phyloP scores from a whole-genome alignment of 2,329 filamentous ascomycete genomes.

The Basipetospora sp. region DNA sequence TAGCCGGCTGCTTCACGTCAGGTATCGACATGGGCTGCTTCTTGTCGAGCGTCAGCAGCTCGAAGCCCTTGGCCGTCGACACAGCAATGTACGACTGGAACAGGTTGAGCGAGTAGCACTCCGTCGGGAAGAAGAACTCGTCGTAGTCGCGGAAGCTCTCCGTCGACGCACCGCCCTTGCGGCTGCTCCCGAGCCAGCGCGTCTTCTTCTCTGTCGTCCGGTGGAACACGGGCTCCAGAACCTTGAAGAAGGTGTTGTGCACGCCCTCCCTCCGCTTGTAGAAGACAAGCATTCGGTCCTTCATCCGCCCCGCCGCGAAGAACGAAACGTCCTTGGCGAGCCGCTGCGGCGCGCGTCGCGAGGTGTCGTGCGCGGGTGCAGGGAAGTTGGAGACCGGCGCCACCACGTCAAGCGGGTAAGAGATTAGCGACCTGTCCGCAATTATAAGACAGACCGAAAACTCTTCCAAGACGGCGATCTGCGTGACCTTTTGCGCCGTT shows the following conservation, averaged over 20 bases:
- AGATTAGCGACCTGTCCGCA: slow-evolving; percentile 78
- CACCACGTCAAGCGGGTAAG: slow-evolving; percentile 83
- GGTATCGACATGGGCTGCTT: slow-evolving; percentile 91
- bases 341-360: slow-evolving; percentile 77
- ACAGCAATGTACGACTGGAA: slow-evolving; percentile 92
- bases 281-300: slow-evolving; percentile 84
- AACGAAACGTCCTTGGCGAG: slow-evolving; percentile 89
- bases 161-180: slow-evolving; percentile 52
- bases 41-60: slow-evolving; percentile 92
- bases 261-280: slow-evolving; percentile 93
- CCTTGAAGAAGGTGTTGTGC: slow-evolving; percentile 92
- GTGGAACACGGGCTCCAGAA: slow-evolving; percentile 88
- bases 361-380: slow-evolving; percentile 51
- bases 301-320: slow-evolving; percentile 92
- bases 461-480: slow-evolving; percentile 88
- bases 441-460: slow-evolving; percentile 88
- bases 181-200: slow-evolving; percentile 39
- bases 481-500: slow-evolving; percentile 62
- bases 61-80: slow-evolving; percentile 79
- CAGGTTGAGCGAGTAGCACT: slow-evolving; percentile 88
- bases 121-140: slow-evolving; percentile 93
- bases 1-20: slow-evolving; percentile 62
- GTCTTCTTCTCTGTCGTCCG: slow-evolving; percentile 76
- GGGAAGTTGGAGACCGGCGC: slow-evolving; percentile 48
- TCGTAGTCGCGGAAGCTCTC: slow-evolving; percentile 98